Percentiles rank a stretch among this genome's conserved stretches.
Conservation (phyloP, 257 asterid species). For the Fraxinus americana region DNA sequence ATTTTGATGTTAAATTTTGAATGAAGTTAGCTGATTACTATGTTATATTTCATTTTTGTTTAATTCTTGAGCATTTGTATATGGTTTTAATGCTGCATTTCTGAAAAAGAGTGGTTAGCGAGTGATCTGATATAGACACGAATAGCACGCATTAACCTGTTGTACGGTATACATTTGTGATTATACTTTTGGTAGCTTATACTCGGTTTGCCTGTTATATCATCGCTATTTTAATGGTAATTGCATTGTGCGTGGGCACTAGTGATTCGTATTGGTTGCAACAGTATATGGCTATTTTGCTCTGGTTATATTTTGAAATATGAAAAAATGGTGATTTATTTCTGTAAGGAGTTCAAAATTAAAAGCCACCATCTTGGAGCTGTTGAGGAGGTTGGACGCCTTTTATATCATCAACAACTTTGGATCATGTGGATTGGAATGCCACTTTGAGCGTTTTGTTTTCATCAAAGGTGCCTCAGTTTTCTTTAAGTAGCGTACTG, state of each 20-base stretch:
- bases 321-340: conserved; percentile 7
- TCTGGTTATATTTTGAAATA: background rate
- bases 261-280: background rate
- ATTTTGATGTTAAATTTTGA: conserved; percentile 10
- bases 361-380: background rate
- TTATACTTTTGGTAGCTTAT: background rate
- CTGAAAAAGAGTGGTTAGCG: conserved; percentile 1
- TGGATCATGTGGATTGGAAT: background rate
- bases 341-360: background rate
- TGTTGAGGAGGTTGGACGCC: background rate
- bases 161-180: background rate
- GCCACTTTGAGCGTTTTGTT: background rate
- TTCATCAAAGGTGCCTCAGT: background rate
- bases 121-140: conserved; percentile 16
- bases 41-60: conserved; percentile 3
- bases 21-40: conserved; percentile 14
- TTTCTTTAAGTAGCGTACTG: background rate
- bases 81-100: background rate
- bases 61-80: background rate
- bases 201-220: background rate
- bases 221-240: background rate
- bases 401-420: background rate
- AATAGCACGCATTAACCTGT: background rate
- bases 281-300: background rate
- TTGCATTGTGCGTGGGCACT: background rate